A percentile compares a stretch with the other conserved stretches of the same genome.
These are phyloP conservation scores for Kazachstania africana DNA, from an alignment of 805 yeast species.

Conservation along the genomic window DNA sequence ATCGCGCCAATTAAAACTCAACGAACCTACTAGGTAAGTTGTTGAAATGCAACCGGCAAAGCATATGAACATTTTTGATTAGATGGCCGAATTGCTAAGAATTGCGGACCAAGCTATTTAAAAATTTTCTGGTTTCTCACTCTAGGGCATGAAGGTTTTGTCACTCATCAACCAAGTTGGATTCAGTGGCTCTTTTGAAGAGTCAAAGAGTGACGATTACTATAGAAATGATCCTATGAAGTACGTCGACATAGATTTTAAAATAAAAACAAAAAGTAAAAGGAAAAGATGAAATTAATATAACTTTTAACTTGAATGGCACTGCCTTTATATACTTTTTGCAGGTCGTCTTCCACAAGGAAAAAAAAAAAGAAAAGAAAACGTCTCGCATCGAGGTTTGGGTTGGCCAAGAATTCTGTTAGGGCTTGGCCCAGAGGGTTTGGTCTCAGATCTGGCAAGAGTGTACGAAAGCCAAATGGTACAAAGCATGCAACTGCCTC, in stretches of 20 bases:
- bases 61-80: constrained; percentile 24
- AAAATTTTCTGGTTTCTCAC: constrained; percentile 42
- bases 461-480: too few species aligned
- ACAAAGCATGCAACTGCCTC: too few species aligned
- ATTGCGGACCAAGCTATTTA: constrained; percentile 65
- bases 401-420: too few species aligned
- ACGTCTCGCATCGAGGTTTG: too few species aligned
- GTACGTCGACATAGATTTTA: constrained; percentile 78
- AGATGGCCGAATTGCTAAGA: constrained; percentile 89
- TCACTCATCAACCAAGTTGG: constrained; percentile 98
- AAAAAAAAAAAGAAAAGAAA: too few species aligned
- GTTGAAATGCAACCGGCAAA: constrained; percentile 8
- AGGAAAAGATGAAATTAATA: background rate
- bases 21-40: constrained; percentile 8
- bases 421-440: too few species aligned
- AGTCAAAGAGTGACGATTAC: constrained; percentile 98
- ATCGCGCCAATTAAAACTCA: constrained; percentile 75
- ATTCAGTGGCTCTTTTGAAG: constrained; percentile 98
- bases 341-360: too few species aligned
- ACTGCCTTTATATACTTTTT: constrained; percentile 16
- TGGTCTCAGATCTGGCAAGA: too few species aligned
- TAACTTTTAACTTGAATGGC: background rate
- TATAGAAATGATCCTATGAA: constrained; percentile 99
- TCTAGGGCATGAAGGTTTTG: constrained; percentile 87
- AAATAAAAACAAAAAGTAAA: constrained; percentile 1